A percentile compares a stretch with the other conserved stretches of the same genome.
These are phyloP conservation scores for Paracoccidioides lutzii DNA, from an alignment of 2,329 filamentous ascomycete genomes.

Conservation along the genomic window DNA sequence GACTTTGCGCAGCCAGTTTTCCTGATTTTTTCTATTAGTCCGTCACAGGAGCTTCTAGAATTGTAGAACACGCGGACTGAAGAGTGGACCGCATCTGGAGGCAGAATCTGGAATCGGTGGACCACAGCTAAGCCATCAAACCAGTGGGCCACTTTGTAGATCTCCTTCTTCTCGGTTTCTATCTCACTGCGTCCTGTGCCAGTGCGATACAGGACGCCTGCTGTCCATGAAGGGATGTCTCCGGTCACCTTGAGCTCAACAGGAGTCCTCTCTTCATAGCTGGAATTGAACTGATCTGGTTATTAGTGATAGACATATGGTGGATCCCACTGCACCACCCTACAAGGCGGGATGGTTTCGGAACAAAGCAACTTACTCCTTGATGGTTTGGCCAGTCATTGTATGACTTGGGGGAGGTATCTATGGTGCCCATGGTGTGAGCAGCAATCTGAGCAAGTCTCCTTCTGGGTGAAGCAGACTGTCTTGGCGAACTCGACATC, in stretches of 20 bases:
- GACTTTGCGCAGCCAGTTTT: constrained; percentile 44
- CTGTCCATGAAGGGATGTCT: constrained; percentile 55
- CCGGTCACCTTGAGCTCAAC: constrained; percentile 52
- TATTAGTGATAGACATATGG: constrained; percentile 7
- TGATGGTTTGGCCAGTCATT: constrained; percentile 41
- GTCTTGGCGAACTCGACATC: background rate
- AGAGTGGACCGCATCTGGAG: constrained; percentile 22
- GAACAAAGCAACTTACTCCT: constrained; percentile 30
- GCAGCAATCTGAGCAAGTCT: background rate
- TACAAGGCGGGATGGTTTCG: background rate
- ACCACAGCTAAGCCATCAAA: constrained; percentile 64
- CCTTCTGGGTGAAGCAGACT: background rate
- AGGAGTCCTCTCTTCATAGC: constrained; percentile 53
- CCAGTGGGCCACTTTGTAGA: constrained; percentile 57
- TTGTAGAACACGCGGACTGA: constrained; percentile 50
- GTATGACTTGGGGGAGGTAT: constrained; percentile 13
- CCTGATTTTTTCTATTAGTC: constrained; percentile 47
- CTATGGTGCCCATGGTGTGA: background rate
- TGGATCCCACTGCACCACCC: background rate
- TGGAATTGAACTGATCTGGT: constrained; percentile 48
- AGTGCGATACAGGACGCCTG: constrained; percentile 60
- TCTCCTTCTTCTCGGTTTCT: constrained; percentile 45
- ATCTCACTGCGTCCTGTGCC: constrained; percentile 56
- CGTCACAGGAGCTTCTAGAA: constrained; percentile 55
- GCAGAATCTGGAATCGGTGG: constrained; percentile 58